phyloP scores from a whole-genome alignment of 169 alveolate genomes.

The Plasmodium cynomolgi region DNA sequence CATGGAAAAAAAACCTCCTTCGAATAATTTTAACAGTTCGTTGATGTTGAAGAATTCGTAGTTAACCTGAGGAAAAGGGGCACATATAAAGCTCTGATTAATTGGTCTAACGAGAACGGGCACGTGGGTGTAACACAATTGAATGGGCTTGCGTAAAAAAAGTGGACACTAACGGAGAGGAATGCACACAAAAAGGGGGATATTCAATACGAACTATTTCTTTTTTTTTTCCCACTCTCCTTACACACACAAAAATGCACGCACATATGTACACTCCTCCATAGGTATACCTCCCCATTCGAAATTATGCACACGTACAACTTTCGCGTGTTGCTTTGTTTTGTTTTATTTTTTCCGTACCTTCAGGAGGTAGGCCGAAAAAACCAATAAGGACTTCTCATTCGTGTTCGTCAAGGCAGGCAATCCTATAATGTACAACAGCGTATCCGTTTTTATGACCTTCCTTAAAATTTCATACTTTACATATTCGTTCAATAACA shows the following conservation, averaged over 20 bases:
- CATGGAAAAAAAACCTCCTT: slow-evolving; percentile 22
- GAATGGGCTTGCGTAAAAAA: background rate
- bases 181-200: background rate
- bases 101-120: background rate
- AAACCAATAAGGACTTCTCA: slow-evolving; percentile 63
- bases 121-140: background rate
- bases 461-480: slow-evolving; percentile 23
- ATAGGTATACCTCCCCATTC: background rate
- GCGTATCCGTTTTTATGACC: slow-evolving; percentile 54
- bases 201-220: background rate
- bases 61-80: slow-evolving; percentile 38
- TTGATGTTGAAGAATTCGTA: slow-evolving; percentile 63
- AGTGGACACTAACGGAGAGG: background rate
- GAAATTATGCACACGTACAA: background rate
- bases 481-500: slow-evolving; percentile 53
- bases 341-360: background rate
- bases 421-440: slow-evolving; percentile 41
- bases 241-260: background rate
- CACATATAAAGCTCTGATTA: background rate
- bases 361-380: slow-evolving; percentile 44
- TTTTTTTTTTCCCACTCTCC: background rate
- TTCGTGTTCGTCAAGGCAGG: slow-evolving; percentile 62
- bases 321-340: background rate
- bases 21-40: slow-evolving; percentile 57
- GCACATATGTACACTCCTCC: background rate